Evolutionary conservation across 1,284 basidiomycete species (phyloP), one percentile per base, ranked within the genome.

Genomic region (Cryptococcus wingfieldii): DNA sequence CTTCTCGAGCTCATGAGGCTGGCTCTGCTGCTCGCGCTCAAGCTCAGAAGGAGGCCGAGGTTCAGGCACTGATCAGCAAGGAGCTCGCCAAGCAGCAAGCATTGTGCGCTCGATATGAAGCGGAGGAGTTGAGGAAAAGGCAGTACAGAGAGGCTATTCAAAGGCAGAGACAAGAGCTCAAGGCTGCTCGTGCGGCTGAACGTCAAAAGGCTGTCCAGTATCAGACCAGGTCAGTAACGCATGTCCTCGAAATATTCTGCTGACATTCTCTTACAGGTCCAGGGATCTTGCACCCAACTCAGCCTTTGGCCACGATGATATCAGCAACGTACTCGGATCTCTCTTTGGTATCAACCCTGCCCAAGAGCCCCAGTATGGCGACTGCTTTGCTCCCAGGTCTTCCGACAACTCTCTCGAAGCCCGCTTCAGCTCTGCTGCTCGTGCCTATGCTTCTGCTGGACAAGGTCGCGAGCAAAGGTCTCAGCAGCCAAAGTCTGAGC

Each of bases 311-410:
- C 56, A 63, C 57, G 62, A 64, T 46, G 62, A 62, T 38, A 45
- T 71, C 50, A 71, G 69, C 64, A 54, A 61, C 46, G 44, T 71
- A 10, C 64, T 74, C 39, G 65, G 66, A 31, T 47, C 63, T 5
- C 51, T 74, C 14, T 72, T 74, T 55, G 72, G 71, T 25, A 61
- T 72, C 65, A 63, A 69, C 55, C 28, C 68, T 14, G 56, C 61
- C n/a, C 50, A 51, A 16, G 64, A 64, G 25, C 5, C 54, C 38
- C 23, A 23, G 23, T 23, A 23, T 23, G 23, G 3, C 23, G 3
- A 3, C 23, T 23, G 23, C 23, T 23, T 3, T 23, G 23, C 23
- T 23, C 23, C 23, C 23, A 23, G 23, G 23, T 23, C 23, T 23
- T 23, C 23, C 23, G 23, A 2, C 23, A 23, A 23, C 23, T 23